Evolutionary conservation across 345 rosid species (phyloP).

Genomic region (Mallotus nudiflorus): DNA sequence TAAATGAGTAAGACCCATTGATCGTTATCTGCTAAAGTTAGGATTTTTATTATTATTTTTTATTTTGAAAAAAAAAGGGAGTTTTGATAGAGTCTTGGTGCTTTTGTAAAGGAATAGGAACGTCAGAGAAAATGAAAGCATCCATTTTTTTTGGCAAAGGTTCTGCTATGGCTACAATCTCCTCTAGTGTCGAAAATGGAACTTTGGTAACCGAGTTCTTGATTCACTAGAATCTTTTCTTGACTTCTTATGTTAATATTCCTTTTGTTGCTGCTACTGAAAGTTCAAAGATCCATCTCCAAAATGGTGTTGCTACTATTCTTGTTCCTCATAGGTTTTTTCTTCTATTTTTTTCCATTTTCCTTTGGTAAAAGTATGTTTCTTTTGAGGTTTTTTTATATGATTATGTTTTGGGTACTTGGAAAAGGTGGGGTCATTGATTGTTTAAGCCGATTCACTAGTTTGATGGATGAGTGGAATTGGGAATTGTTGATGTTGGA

Average conservation of each 20-base stretch:
- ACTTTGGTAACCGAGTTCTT: conserved; percentile 65
- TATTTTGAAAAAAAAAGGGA: conserved; percentile 50
- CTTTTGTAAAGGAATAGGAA: conserved; percentile 89
- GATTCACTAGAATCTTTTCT: conserved; percentile 82
- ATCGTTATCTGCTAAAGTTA: not conserved
- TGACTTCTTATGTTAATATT: conserved; percentile 76
- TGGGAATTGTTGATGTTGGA: too few relatives aligned
- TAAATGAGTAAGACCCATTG: too few relatives aligned
- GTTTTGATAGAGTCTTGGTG: conserved; percentile 75
- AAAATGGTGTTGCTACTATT: conserved; percentile 63
- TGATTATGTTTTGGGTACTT: not conserved
- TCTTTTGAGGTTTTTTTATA: too few relatives aligned
- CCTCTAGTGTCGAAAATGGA: conserved; percentile 38
- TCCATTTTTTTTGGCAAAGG: conserved; percentile 61
- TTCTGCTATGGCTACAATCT: conserved; percentile 61
- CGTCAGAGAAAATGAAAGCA: conserved; percentile 83
- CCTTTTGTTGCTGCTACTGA: conserved; percentile 83
- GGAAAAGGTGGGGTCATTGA: not conserved
- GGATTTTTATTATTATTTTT: not conserved
- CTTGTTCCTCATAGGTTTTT: conserved; percentile 76
- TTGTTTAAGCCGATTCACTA: not conserved
- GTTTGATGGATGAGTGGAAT: conserved; percentile 1
- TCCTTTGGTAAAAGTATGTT: not conserved
- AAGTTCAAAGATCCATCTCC: conserved; percentile 72
- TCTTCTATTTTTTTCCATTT: not conserved